Evolutionary conservation across 2,329 filamentous ascomycete species (phyloP).

Genomic region (Exophiala viscosa): DNA sequence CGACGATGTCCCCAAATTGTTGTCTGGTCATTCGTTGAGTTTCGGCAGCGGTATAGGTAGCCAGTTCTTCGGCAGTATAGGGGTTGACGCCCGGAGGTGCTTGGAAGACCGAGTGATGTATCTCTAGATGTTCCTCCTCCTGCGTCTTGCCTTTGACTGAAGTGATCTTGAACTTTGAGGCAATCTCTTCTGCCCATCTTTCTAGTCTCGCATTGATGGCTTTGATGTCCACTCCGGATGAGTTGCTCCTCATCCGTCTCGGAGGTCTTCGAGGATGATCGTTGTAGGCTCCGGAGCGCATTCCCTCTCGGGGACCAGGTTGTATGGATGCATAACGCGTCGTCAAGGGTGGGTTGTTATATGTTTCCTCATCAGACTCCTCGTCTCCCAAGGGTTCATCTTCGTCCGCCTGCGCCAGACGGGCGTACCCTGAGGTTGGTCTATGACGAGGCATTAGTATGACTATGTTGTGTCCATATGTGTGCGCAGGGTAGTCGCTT

Average conservation of each 20-base stretch:
- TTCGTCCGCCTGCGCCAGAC: conserved; percentile 76
- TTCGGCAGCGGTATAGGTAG: conserved; percentile 48
- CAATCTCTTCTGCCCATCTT: conserved; percentile 96
- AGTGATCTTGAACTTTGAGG: conserved; percentile 88
- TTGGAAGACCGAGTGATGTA: conserved; percentile 96
- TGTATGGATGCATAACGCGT: conserved; percentile 65
- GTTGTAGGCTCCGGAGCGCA: conserved; percentile 48
- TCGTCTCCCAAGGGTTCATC: conserved; percentile 60
- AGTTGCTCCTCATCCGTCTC: conserved; percentile 64
- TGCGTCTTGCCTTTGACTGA: conserved; percentile 68
- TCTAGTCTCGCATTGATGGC: conserved; percentile 95
- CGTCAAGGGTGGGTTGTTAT: conserved; percentile 54
- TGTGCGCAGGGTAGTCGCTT: background rate
- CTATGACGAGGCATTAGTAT: conserved; percentile 60
- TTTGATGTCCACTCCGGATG: conserved; percentile 90
- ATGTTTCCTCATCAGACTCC: conserved; percentile 60
- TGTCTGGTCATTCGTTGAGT: conserved; percentile 68
- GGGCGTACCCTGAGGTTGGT: conserved; percentile 79
- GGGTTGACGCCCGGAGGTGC: conserved; percentile 83
- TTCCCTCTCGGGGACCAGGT: conserved; percentile 58
- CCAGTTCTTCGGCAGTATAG: conserved; percentile 69
- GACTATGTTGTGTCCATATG: background rate
- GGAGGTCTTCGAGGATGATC: conserved; percentile 43
- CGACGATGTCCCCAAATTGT: conserved; percentile 83
- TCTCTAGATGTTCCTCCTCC: conserved; percentile 85